Evolutionary conservation across 345 rosid species (phyloP).

Genomic region (Odontarrhena argentea): DNA sequence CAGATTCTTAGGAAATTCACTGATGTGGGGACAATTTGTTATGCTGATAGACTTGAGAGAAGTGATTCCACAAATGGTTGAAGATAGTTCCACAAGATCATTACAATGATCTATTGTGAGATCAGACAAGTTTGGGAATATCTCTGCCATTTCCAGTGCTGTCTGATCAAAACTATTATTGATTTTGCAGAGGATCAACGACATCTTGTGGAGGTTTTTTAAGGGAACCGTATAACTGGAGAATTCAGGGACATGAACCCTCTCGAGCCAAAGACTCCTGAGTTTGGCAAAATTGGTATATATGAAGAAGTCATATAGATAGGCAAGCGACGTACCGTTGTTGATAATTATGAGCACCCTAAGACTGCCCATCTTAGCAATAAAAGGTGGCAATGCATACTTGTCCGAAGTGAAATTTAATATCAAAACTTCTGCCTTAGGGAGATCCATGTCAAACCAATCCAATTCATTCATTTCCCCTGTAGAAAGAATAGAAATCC

Average conservation of each 20-base stretch:
- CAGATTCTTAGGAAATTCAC: constrained; percentile 52
- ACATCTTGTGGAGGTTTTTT: constrained; percentile 56
- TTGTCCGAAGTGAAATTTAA: constrained; percentile 61
- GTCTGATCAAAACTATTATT: constrained; percentile 53
- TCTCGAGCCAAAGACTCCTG: constrained; percentile 88
- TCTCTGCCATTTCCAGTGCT: constrained; percentile 48
- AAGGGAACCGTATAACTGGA: constrained; percentile 47
- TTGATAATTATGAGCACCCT: constrained; percentile 76
- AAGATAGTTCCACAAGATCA: constrained; percentile 64
- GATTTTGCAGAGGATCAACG: constrained; percentile 71
- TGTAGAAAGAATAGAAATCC: constrained; percentile 31
- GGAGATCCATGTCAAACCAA: constrained; percentile 80
- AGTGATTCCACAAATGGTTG: constrained; percentile 51
- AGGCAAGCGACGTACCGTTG: constrained; percentile 53
- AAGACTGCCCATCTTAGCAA: constrained; percentile 67
- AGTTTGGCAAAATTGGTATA: constrained; percentile 55
- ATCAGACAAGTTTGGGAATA: constrained; percentile 68
- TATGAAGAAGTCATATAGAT: constrained; percentile 54
- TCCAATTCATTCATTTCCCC: constrained; percentile 87
- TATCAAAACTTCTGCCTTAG: constrained; percentile 85
- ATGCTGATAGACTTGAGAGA: constrained; percentile 65
- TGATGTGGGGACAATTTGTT: constrained; percentile 79
- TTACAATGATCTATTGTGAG: constrained; percentile 78
- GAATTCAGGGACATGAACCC: constrained; percentile 55
- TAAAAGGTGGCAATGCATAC: constrained; percentile 82